Conservation (phyloP, 1,139 yeast species). For the Yamadazyma diospyri region DNA sequence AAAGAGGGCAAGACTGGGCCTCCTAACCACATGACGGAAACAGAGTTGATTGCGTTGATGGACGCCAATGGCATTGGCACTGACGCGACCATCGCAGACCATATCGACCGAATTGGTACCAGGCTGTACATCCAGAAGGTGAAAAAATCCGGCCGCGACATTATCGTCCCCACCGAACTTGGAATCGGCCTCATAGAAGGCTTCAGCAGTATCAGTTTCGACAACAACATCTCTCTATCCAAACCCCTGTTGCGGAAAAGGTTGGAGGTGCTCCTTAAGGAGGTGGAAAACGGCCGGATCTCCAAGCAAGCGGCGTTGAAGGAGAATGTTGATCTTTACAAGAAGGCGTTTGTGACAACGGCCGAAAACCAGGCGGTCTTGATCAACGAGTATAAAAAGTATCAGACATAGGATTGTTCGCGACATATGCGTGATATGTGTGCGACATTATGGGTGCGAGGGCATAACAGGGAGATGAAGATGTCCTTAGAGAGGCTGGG, state of each 20-base stretch:
- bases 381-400: conserved; percentile 17
- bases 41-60: conserved; percentile 90
- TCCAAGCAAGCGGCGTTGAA: conserved; percentile 53
- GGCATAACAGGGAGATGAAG: too few relatives aligned
- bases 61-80: conserved; percentile 98
- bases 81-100: conserved; percentile 98
- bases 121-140: conserved; percentile 65
- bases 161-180: conserved; percentile 71
- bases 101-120: conserved; percentile 71
- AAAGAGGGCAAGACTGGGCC: conserved; percentile 75
- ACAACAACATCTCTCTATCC: conserved; percentile 64
- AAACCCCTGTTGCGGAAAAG: conserved; percentile 85
- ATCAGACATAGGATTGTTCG: conserved; percentile 9
- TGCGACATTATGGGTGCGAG: too few relatives aligned
- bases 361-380: conserved; percentile 30
- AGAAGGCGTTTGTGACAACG: conserved; percentile 51
- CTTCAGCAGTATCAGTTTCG: conserved; percentile 73
- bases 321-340: conserved; percentile 58
- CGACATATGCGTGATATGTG: too few relatives aligned
- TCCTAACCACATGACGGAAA: conserved; percentile 83
- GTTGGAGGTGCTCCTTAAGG: conserved; percentile 64
- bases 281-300: conserved; percentile 63
- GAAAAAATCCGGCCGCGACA: conserved; percentile 31
- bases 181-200: conserved; percentile 92
- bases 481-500: too few relatives aligned